Base-by-base conservation (phyloP, 2,329 filamentous ascomycete genomes). In the Diplodia corticola region DNA sequence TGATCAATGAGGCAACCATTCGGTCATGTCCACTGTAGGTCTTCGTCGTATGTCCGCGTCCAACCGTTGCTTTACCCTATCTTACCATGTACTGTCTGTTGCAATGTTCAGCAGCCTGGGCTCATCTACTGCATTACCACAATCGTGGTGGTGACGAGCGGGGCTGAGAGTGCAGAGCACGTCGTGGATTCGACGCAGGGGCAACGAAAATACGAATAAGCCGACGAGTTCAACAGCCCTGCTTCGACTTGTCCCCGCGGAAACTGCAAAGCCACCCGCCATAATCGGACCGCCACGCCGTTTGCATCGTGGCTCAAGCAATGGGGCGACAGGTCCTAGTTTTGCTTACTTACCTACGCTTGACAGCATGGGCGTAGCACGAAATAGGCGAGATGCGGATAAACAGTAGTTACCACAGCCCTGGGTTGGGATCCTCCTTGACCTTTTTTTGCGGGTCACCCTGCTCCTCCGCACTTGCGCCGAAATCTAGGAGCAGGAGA, bases 311-410 rank as follows among this genome's bases (percentile, higher is more conserved):
- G 20, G 17, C 50, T 26, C 50, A 53, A 28, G 24, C n/a, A 53
- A 53, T n/a, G 28, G 26, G 28, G 26, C 17, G 9, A 35, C 17
- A 30, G 9, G n/a, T n/a, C 5, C 50, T 53, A 35, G 48, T 7
- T 7, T 22, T 15, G 26, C 24, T 50, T 24, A 24, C 48, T 50
- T 50, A 28, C 48, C 10, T 17, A 10, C 48, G 26, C 48, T 17
- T 28, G 28, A 28, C 28, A 53, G 28, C 26, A n/a, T 50, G 20
- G 17, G 50, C 26, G 51, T 55, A 22, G 20, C 51, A 35, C n/a
- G 30, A 37, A 55, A 55, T 55, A 55, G 30, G 30, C 51, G 51
- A 55, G n/a, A 10, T 55, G 51, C 50, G 50, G 50, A 15, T 20
- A 33, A 54, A 54, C 3, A 22, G n/a, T 20, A 37, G 51, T 55